Percentiles rank a stretch among this genome's conserved stretches.
Conservation (phyloP, 2,329 filamentous ascomycete genomes). For the Aspergillus sp. region DNA sequence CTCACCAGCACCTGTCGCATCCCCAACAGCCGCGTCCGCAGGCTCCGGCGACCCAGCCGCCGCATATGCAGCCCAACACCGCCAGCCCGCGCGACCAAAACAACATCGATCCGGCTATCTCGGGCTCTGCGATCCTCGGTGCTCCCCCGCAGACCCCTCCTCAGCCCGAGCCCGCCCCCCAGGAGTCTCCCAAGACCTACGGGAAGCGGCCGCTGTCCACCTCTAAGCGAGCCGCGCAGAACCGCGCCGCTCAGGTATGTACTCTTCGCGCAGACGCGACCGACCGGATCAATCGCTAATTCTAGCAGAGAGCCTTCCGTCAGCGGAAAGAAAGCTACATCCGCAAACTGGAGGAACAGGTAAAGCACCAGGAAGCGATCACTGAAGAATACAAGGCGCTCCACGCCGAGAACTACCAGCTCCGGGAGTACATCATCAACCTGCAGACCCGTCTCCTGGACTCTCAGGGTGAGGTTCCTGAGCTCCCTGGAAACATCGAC, state of each 20-base stretch:
- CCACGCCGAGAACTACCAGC: slow-evolving; percentile 82
- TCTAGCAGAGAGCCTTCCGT: slow-evolving; percentile 79
- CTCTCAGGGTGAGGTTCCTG: slow-evolving; percentile 76
- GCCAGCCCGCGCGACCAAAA: slow-evolving; percentile 48
- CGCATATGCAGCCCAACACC: slow-evolving; percentile 37
- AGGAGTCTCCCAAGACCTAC: slow-evolving; percentile 65
- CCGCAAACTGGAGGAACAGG: slow-evolving; percentile 92
- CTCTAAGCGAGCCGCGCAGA: slow-evolving; percentile 94
- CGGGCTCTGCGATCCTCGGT: slow-evolving; percentile 50
- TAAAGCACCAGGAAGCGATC: slow-evolving; percentile 73
- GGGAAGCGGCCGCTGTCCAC: slow-evolving; percentile 86
- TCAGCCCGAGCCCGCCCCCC: slow-evolving; percentile 24
- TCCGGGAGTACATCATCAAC: slow-evolving; percentile 89
- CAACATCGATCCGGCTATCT: slow-evolving; percentile 59
- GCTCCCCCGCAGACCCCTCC: slow-evolving; percentile 32
- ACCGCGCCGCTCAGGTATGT: slow-evolving; percentile 89
- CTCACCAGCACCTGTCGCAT: slow-evolving; percentile 45
- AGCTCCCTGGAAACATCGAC: slow-evolving; percentile 76
- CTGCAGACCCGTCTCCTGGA: slow-evolving; percentile 85
- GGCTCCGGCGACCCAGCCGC: slow-evolving; percentile 41
- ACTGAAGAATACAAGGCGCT: slow-evolving; percentile 76
- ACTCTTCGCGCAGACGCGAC: neutral
- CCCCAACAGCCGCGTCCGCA: slow-evolving; percentile 39
- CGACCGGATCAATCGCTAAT: slow-evolving; percentile 9
- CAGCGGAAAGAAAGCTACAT: slow-evolving; percentile 98